Evolutionary conservation across 306 rosid genomes (phyloP).

Genomic region (Glycine tomentella): DNA sequence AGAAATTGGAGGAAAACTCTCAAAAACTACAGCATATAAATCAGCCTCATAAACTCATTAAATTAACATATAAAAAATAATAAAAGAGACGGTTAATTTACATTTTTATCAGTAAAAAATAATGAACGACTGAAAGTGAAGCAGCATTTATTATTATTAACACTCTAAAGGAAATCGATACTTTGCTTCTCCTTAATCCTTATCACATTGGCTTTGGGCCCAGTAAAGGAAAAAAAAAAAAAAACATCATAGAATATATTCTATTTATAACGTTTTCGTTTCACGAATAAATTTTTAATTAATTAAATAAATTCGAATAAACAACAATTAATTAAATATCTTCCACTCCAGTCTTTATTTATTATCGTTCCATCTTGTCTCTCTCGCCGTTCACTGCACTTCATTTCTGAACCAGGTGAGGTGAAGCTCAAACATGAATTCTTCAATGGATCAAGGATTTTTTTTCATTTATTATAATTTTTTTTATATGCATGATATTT

Average conservation of each 20-base stretch:
- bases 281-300: background rate
- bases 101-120: background rate
- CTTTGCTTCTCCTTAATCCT: no score
- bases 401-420: conserved; percentile 40
- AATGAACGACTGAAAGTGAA: background rate
- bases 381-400: conserved; percentile 14
- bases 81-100: background rate
- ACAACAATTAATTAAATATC: background rate
- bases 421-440: conserved; percentile 27
- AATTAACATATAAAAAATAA: no score
- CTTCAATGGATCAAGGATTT: background rate
- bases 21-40: no score
- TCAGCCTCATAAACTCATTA: no score
- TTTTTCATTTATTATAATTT: background rate
- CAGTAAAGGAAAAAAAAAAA: no score
- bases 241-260: background rate
- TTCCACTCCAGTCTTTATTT: background rate
- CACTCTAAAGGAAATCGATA: background rate
- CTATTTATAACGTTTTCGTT: background rate
- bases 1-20: no score
- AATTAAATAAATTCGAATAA: background rate
- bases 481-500: conserved; percentile 17
- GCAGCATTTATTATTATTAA: background rate
- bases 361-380: background rate
- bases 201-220: background rate